Base-by-base conservation (phyloP, 2,329 filamentous ascomycete genomes). In the Pseudohalonectria lignicola region DNA sequence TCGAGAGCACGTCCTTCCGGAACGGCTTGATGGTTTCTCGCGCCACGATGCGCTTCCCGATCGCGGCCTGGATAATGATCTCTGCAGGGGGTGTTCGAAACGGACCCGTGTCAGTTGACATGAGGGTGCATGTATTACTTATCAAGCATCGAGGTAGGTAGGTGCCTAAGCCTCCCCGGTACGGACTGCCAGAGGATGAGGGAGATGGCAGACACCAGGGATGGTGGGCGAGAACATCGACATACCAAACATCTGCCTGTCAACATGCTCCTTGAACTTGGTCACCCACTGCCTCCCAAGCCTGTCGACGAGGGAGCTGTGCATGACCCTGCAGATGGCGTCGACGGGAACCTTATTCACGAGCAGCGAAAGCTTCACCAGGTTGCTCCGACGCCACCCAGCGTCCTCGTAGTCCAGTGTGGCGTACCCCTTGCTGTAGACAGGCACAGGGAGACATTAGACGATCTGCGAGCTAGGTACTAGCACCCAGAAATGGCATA, bases 391-490 rank as follows among this genome's bases (percentile, higher is more conserved):
- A 17, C 82, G 77, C 75, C 87, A 98, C 1, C 85, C 90, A 1
- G 87, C 82, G 50, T 98, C 92, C 62, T 98, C 92, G 56, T 98
- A 98, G 58, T 98, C 92, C 5, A 98, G 73, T 26, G 84, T 92
- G 0, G 92, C 92, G 51, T 98, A 98, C 10, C 92, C 92, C 57
- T 94, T 95, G 2, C 34, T 36, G 13, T 18, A 18, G 9, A 15
- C 11, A 4, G 9, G 5, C 9, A 15, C 30, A 15, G 7, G 15
- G 4, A 17, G 4, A 5, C 11, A 17, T 31, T 4, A 17, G 30
- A 6, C 30, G 1, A 10, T 17, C 30, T 31, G 30, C 3, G 13
- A 2, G 28, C n/a, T 30, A 12, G 6, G 11, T 30, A n/a, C 3
- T 10, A 11, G 5, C 25, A 6, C 11, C 5, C 10, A 18, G 30